Evolutionary conservation across 2,329 filamentous ascomycete species (phyloP).

Genomic region (Penicillium sp.): DNA sequence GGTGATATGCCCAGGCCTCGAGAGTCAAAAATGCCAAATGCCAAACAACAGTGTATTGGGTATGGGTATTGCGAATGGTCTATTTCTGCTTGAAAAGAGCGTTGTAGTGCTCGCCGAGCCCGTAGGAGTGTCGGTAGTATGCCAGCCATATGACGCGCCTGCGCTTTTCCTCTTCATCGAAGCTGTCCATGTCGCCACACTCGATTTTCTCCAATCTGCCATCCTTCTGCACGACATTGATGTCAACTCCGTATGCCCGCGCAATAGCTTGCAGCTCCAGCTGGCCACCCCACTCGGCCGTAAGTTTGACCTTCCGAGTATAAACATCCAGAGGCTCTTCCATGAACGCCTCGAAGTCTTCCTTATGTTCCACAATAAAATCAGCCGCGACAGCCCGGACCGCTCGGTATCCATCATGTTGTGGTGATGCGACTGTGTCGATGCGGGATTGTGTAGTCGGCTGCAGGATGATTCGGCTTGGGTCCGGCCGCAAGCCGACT

Average conservation of each 20-base stretch:
- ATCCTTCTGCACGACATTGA: slow-evolving; percentile 78
- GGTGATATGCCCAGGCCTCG: not conserved
- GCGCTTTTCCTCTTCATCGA: slow-evolving; percentile 42
- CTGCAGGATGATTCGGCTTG: slow-evolving; percentile 32
- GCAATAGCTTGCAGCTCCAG: slow-evolving; percentile 83
- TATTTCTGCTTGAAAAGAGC: slow-evolving; percentile 58
- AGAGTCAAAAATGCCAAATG: not conserved
- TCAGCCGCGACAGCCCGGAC: slow-evolving; percentile 68
- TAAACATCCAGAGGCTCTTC: slow-evolving; percentile 75
- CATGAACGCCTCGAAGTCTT: slow-evolving; percentile 81
- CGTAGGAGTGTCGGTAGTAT: slow-evolving; percentile 92
- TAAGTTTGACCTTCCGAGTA: slow-evolving; percentile 71
- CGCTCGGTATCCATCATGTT: slow-evolving; percentile 55
- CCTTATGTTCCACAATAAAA: slow-evolving; percentile 68
- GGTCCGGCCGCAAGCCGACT: slow-evolving; percentile 37
- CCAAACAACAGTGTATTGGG: not conserved
- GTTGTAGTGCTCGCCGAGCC: slow-evolving; percentile 96
- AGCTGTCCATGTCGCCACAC: slow-evolving; percentile 42
- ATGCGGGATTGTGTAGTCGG: slow-evolving; percentile 29
- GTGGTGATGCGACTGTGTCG: slow-evolving; percentile 32
- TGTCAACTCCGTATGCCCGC: slow-evolving; percentile 70
- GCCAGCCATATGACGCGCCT: slow-evolving; percentile 76
- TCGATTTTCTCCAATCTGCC: slow-evolving; percentile 73
- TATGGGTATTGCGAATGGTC: slow-evolving; percentile 2
- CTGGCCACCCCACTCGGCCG: slow-evolving; percentile 94